A percentile compares a stretch with the other conserved stretches of the same genome.
Evolutionary conservation across 1,284 basidiomycete genomes (phyloP).

Genomic region (Amylostereum areolatum): DNA sequence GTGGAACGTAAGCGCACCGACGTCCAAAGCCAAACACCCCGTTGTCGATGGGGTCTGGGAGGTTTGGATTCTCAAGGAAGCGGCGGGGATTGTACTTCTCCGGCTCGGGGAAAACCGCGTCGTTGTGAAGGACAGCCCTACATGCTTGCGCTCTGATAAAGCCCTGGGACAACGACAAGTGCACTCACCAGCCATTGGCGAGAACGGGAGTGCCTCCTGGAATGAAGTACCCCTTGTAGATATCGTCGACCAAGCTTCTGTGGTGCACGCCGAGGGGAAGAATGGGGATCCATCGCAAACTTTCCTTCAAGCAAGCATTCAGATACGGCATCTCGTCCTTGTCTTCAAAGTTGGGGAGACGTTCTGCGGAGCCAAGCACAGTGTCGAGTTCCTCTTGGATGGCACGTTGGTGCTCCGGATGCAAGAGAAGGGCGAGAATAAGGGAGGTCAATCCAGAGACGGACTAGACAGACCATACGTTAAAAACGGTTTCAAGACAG

Average conservation of each 20-base stretch:
- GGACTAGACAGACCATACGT: neutral
- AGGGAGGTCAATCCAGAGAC: neutral
- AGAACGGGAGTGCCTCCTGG: neutral
- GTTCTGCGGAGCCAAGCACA: constrained; percentile 1
- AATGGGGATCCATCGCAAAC: constrained; percentile 1
- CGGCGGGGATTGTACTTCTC: constrained; percentile 10
- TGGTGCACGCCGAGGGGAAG: neutral
- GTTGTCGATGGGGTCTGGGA: constrained; percentile 10
- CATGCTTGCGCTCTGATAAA: no score
- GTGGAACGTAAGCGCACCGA: constrained; percentile 4
- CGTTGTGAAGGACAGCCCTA: constrained; percentile 14
- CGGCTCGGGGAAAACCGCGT: constrained; percentile 8
- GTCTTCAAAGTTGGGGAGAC: constrained; percentile 8
- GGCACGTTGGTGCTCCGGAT: constrained; percentile 5
- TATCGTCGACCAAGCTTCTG: neutral
- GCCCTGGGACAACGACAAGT: neutral
- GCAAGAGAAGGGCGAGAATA: neutral
- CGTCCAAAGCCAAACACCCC: constrained; percentile 14
- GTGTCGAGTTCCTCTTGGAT: constrained; percentile 6
- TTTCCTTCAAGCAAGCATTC: constrained; percentile 6
- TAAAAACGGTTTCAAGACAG: no score
- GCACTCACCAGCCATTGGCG: neutral
- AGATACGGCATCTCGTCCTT: constrained; percentile 5
- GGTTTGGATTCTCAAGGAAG: constrained; percentile 5
- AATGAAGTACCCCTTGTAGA: constrained; percentile 2